Evolutionary conservation across 148 eudicot species (phyloP).

Genomic region (Persicaria maculosa): DNA sequence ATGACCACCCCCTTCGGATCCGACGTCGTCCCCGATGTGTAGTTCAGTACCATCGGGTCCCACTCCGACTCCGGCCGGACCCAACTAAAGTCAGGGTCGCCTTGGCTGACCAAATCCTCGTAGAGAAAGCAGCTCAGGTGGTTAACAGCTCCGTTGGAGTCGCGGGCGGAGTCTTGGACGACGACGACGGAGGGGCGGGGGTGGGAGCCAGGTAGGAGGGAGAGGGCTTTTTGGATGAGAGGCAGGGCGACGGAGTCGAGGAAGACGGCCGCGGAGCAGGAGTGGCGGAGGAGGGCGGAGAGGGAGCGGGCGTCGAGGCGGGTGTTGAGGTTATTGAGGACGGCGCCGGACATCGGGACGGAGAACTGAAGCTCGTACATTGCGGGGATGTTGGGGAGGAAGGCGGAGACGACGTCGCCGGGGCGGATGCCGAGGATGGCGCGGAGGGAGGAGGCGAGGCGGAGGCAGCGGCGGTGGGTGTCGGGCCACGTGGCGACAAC

Average conservation of each 20-base stretch:
- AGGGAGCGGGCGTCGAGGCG: slow-evolving; percentile 19
- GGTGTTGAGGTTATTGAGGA: slow-evolving; percentile 26
- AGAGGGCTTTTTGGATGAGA: slow-evolving; percentile 11
- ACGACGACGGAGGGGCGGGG: slow-evolving; percentile 18
- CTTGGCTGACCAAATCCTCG: slow-evolving; percentile 12
- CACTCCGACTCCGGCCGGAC: slow-evolving; percentile 21
- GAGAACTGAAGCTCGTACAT: slow-evolving; percentile 32
- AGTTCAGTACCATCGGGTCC: slow-evolving; percentile 27
- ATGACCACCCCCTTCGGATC: slow-evolving; percentile 29
- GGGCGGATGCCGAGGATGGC: slow-evolving; percentile 11
- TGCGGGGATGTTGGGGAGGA: slow-evolving; percentile 30
- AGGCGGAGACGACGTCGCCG: slow-evolving; percentile 21
- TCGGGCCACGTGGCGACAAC: slow-evolving; percentile 29
- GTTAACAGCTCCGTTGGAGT: background rate
- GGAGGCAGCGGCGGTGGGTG: slow-evolving; percentile 26
- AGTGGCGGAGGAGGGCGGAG: slow-evolving; percentile 18
- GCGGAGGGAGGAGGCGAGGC: slow-evolving; percentile 22
- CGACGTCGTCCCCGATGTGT: slow-evolving; percentile 23
- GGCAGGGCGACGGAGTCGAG: slow-evolving; percentile 8
- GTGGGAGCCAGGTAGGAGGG: slow-evolving; percentile 4
- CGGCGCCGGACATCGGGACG: slow-evolving; percentile 29
- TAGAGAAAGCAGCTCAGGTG: background rate
- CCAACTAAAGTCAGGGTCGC: slow-evolving; percentile 18
- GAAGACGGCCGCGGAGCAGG: slow-evolving; percentile 19
- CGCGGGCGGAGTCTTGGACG: background rate